Evolutionary conservation across 2,329 filamentous ascomycete genomes (phyloP).

Genomic region (Penicillium hordei): DNA sequence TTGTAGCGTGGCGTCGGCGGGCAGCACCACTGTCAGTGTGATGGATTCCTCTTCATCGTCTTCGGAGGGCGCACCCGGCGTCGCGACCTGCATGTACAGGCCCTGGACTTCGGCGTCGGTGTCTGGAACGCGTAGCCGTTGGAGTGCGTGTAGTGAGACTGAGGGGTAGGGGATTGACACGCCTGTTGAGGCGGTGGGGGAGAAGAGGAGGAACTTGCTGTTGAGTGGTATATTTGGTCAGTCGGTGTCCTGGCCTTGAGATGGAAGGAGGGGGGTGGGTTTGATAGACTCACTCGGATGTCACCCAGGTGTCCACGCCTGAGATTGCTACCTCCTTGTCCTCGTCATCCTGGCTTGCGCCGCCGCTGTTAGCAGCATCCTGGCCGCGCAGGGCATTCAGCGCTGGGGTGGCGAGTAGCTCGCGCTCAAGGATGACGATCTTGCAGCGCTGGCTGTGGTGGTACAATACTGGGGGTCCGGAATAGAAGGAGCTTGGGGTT

Average conservation of each 20-base stretch:
- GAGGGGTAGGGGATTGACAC: slow-evolving; percentile 50
- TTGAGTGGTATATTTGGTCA: background rate
- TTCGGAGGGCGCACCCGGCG: slow-evolving; percentile 26
- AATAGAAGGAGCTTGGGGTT: slow-evolving; percentile 50
- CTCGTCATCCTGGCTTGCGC: slow-evolving; percentile 14
- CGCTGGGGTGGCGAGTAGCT: slow-evolving; percentile 37
- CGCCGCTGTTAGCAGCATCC: slow-evolving; percentile 17
- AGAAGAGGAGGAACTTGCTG: slow-evolving; percentile 48
- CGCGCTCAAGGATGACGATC: slow-evolving; percentile 43
- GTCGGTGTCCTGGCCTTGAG: background rate
- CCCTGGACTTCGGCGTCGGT: slow-evolving; percentile 40
- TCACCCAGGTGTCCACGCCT: slow-evolving; percentile 48
- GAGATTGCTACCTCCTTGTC: slow-evolving; percentile 41
- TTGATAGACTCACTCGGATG: slow-evolving; percentile 44
- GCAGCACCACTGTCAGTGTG: slow-evolving; percentile 46
- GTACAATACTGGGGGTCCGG: slow-evolving; percentile 48
- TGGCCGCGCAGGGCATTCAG: slow-evolving; percentile 34
- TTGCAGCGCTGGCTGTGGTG: slow-evolving; percentile 49
- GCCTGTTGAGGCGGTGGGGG: slow-evolving; percentile 34
- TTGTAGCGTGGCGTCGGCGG: slow-evolving; percentile 24
- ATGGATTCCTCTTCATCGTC: slow-evolving; percentile 46
- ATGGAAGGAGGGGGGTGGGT: too few species aligned
- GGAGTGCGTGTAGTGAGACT: slow-evolving; percentile 51
- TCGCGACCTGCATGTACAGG: slow-evolving; percentile 50
- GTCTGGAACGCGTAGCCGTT: slow-evolving; percentile 42